A percentile compares a stretch with the other conserved stretches of the same genome.
Conservation (phyloP, 768 basidiomycete genomes). For the Amanita muscaria region DNA sequence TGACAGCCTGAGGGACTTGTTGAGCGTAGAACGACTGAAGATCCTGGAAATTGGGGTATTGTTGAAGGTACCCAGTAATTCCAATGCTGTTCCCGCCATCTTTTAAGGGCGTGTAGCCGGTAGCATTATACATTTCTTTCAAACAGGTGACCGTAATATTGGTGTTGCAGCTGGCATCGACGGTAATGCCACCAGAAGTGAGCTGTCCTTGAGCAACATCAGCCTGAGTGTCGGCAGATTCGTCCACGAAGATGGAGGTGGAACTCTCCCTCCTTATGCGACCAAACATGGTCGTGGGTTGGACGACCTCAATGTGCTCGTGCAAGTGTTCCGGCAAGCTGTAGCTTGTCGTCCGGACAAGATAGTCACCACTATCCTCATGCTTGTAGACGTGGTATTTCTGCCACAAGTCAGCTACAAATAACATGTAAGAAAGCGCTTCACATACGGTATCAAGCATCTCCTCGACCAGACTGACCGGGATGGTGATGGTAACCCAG, state of each 20-base stretch:
- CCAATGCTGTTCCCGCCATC: conserved; percentile 41
- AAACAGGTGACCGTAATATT: conserved; percentile 47
- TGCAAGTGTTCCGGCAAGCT: conserved; percentile 53
- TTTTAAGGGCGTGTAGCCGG: conserved; percentile 34
- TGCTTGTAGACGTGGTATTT: conserved; percentile 59
- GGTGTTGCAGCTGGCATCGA: conserved; percentile 40
- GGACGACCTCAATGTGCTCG: conserved; percentile 55
- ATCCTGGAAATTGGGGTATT: conserved; percentile 48
- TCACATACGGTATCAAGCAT: conserved; percentile 60
- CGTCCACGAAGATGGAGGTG: conserved; percentile 21
- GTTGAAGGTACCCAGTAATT: conserved; percentile 43
- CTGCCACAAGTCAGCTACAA: conserved; percentile 22
- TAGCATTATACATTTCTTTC: conserved; percentile 46
- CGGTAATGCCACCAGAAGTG: conserved; percentile 23
- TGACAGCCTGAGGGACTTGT: conserved; percentile 38
- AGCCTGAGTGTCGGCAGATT: conserved; percentile 10
- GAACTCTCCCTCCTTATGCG: conserved; percentile 24
- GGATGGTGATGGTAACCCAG: conserved; percentile 55
- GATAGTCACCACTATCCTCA: conserved; percentile 36
- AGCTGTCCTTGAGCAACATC: conserved; percentile 12
- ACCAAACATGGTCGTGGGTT: conserved; percentile 65
- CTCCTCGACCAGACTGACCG: conserved; percentile 51
- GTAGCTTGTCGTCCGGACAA: conserved; percentile 63
- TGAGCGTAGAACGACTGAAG: conserved; percentile 41
- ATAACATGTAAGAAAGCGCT: background rate